phyloP scores from a whole-genome alignment of 2,329 filamentous ascomycete genomes.

The Celoporthe dispersa region DNA sequence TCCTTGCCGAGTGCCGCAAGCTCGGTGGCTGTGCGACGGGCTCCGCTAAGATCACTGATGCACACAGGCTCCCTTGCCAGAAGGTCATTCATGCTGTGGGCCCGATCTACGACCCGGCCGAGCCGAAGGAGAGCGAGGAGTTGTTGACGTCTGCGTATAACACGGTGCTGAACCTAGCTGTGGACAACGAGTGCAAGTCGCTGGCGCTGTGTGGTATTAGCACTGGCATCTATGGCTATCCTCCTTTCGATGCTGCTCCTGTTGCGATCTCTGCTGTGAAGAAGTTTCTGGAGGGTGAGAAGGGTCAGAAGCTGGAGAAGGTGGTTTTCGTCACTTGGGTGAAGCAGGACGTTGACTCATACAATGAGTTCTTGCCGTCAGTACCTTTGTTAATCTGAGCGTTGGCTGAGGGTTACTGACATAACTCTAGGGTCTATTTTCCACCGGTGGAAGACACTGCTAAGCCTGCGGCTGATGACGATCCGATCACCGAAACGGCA shows the following conservation, averaged over 20 bases:
- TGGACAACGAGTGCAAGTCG: conserved; percentile 65
- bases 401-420: not conserved
- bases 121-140: conserved; percentile 47
- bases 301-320: conserved; percentile 62
- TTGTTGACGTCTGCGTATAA: conserved; percentile 69
- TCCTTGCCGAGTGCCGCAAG: conserved; percentile 72
- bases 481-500: conserved; percentile 15
- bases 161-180: conserved; percentile 73
- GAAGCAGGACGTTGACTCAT: conserved; percentile 75
- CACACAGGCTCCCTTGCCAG: conserved; percentile 74
- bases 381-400: conserved; percentile 39
- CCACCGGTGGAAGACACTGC: conserved; percentile 34
- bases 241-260: conserved; percentile 71
- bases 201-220: conserved; percentile 86
- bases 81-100: conserved; percentile 92
- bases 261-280: conserved; percentile 67
- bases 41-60: conserved; percentile 79
- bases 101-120: conserved; percentile 66
- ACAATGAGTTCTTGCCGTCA: conserved; percentile 74
- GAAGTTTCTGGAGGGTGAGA: conserved; percentile 54
- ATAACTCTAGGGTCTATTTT: conserved; percentile 35
- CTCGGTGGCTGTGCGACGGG: conserved; percentile 78
- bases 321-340: conserved; percentile 88
- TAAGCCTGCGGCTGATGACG: conserved; percentile 13
- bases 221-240: conserved; percentile 90